A percentile compares a stretch with the other conserved stretches of the same genome.
Conservation (phyloP, 192 early-diverging fungal genomes). For the Linnemannia schmuckeri region DNA sequence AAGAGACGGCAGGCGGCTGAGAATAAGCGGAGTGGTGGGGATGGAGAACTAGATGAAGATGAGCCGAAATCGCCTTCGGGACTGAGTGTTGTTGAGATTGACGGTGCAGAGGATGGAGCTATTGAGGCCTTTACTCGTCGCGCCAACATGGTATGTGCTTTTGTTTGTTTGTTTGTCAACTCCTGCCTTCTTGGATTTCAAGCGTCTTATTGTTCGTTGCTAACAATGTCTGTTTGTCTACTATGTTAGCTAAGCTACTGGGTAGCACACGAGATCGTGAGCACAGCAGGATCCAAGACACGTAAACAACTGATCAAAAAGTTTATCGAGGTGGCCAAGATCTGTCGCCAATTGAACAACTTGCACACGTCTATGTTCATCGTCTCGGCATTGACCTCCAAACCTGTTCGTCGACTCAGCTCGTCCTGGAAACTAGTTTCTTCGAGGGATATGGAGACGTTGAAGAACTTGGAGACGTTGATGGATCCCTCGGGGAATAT, state of each 20-base stretch:
- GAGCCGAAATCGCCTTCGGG: slow-evolving; percentile 1
- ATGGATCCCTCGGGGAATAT: slow-evolving; percentile 77
- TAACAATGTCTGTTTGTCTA: not conserved
- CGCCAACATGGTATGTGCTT: slow-evolving; percentile 62
- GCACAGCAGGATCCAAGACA: slow-evolving; percentile 51
- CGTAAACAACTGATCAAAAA: slow-evolving; percentile 66
- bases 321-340: slow-evolving; percentile 71
- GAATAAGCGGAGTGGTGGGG: not conserved
- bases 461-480: slow-evolving; percentile 67
- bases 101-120: slow-evolving; percentile 36
- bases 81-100: slow-evolving; percentile 1
- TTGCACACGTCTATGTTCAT: slow-evolving; percentile 78
- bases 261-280: slow-evolving; percentile 70
- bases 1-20: slow-evolving; percentile 43
- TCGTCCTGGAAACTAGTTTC: slow-evolving; percentile 70
- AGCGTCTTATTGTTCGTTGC: not conserved
- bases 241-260: slow-evolving; percentile 65
- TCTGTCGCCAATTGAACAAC: slow-evolving; percentile 70
- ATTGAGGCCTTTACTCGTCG: slow-evolving; percentile 70
- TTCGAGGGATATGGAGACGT: slow-evolving; percentile 56
- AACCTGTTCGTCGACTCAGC: slow-evolving; percentile 67
- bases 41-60: not conserved
- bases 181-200: not conserved
- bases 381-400: slow-evolving; percentile 68
- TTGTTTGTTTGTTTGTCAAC: not conserved